Percentiles rank a stretch among this genome's conserved stretches.
Conservation (phyloP, 768 basidiomycete species). For the Tylopilus cervinicoccineus region DNA sequence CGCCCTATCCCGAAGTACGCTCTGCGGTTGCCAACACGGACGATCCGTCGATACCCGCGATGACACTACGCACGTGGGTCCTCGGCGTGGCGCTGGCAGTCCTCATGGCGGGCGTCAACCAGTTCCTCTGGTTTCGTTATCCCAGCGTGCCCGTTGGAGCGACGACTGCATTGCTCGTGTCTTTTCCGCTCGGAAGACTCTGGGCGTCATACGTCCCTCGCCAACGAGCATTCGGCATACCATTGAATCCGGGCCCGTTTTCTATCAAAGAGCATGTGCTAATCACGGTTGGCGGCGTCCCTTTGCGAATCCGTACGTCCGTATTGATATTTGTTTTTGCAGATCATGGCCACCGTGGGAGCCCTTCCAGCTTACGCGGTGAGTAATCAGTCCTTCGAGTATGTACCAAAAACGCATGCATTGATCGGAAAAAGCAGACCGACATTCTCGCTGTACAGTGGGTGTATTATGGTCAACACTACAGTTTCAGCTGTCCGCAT, state of each 20-base stretch:
- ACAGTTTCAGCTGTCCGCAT: conserved; percentile 53
- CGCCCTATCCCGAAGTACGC: conserved; percentile 2
- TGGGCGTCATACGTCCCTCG: conserved; percentile 54
- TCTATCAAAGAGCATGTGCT: conserved; percentile 75
- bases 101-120: conserved; percentile 61
- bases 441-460: conserved; percentile 76
- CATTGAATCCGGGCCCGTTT: conserved; percentile 74
- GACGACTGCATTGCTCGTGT: conserved; percentile 67
- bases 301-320: conserved; percentile 21
- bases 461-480: conserved; percentile 64
- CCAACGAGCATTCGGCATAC: conserved; percentile 52
- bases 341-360: conserved; percentile 56
- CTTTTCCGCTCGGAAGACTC: conserved; percentile 62
- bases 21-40: conserved; percentile 5
- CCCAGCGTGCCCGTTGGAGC: conserved; percentile 60
- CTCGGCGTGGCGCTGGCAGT: conserved; percentile 53
- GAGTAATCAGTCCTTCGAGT: conserved; percentile 11
- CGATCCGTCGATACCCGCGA: neutral
- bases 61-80: conserved; percentile 5
- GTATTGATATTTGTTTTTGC: conserved; percentile 33
- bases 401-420: no score
- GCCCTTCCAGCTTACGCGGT: conserved; percentile 60
- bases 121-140: conserved; percentile 76
- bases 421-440: no score
- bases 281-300: conserved; percentile 50